Base-by-base conservation (phyloP, 805 yeast genomes). In the Yamadazyma takamatsuzukensis region DNA sequence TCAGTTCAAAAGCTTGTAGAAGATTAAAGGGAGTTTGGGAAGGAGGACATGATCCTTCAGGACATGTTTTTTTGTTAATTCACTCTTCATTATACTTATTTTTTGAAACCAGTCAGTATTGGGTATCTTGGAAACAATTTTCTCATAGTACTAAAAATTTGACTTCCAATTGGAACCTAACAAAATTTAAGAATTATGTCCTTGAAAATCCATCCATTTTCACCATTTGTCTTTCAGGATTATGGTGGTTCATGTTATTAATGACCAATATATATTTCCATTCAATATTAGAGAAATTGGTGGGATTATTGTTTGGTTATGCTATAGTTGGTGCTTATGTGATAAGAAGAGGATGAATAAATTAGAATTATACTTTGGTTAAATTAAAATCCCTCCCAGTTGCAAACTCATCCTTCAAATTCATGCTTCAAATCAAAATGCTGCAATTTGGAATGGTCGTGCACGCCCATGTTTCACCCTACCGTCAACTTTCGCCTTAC, bases 41-140 rank as follows among this genome's bases (percentile, higher is more conserved):
- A 82, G 97, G 96, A 0, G 98, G 98, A 0, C 96, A 87, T 52
- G 98, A 93, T 61, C 96, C 97, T 4, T 81, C 90, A 40, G 98
- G 98, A 0, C 98, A 93, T 53, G 81, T 86, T 1, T 93, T 89
- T 47, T 54, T 93, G 25, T 61, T 90, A 27, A 71, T 81, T 4
- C 83, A 81, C 37, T 69, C 85, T 6, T 72, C 81, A 18, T 52
- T 81, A 34, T 73, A 83, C 36, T 49, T 90, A 43, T 64, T 83
- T 49, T 76, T 77, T 35, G 96, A 89, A 51, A 51, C 76, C 6
- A 38, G 67, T 15, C 78, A 39, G 28, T 56, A 46, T 47, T 67
- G 58, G 61, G 41, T 24, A n/a, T 44, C 57, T 14, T 57, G 65
- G 54, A 30, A 29, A 15, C n/a, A 23, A 6, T 12, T 10, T 6